A percentile compares a stretch with the other conserved stretches of the same genome.
phyloP scores from a whole-genome alignment of 495 filamentous ascomycete species.

The Xylaria curta region DNA sequence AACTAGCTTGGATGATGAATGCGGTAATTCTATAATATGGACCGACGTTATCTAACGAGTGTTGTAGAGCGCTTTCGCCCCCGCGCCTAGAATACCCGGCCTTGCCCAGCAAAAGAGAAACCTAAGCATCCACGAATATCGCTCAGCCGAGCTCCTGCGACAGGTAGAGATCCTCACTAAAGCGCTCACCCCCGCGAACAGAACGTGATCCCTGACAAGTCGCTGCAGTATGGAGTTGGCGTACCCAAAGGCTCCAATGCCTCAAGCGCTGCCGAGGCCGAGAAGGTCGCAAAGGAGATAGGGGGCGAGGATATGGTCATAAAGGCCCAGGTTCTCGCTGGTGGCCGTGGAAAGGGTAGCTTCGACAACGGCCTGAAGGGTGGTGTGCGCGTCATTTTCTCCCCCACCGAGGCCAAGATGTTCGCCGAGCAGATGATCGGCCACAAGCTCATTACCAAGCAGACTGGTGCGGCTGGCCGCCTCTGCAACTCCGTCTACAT shows the following conservation, averaged over 20 bases:
- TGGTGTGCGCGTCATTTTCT: slow-evolving; percentile 98
- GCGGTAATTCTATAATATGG: neutral
- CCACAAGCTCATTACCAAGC: slow-evolving; percentile 99
- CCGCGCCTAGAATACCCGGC: slow-evolving; percentile 51
- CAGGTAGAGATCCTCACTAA: slow-evolving; percentile 61
- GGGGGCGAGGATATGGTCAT: slow-evolving; percentile 97
- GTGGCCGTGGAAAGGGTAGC: slow-evolving; percentile 93
- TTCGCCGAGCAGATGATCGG: slow-evolving; percentile 99
- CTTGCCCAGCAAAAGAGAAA: slow-evolving; percentile 75
- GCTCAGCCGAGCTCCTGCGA: slow-evolving; percentile 87
- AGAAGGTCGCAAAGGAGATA: slow-evolving; percentile 86
- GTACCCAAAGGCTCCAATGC: slow-evolving; percentile 90
- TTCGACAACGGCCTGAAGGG: slow-evolving; percentile 99
- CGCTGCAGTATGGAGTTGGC: slow-evolving; percentile 84
- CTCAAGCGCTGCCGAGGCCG: slow-evolving; percentile 82
- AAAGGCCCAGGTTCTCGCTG: slow-evolving; percentile 98
- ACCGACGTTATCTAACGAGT: slow-evolving; percentile 8
- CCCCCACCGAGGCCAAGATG: slow-evolving; percentile 85
- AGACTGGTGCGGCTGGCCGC: slow-evolving; percentile 90
- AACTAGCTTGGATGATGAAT: neutral
- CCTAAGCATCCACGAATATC: slow-evolving; percentile 96
- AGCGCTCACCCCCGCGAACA: slow-evolving; percentile 15
- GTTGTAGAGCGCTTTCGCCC: slow-evolving; percentile 42
- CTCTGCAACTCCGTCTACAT: slow-evolving; percentile 97
- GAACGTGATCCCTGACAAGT: slow-evolving; percentile 36